Conservation (phyloP, 139 green algal species). For the Volvox africanus region DNA sequence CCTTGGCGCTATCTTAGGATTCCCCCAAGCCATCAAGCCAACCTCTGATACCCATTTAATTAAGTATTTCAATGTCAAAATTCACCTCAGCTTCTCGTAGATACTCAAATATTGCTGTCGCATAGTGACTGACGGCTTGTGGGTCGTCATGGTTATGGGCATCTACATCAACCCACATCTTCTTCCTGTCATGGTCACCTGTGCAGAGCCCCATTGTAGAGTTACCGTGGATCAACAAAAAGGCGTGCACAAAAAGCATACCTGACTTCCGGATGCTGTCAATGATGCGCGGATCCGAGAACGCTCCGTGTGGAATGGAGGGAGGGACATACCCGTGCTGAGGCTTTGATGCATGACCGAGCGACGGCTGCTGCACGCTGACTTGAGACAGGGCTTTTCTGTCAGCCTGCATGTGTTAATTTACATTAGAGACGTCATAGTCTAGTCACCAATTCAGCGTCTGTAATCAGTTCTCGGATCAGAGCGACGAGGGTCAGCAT, state of each 20-base stretch:
- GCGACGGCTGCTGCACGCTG: neutral
- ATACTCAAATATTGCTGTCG: constrained; percentile 82
- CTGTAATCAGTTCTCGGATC: neutral
- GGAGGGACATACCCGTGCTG: neutral
- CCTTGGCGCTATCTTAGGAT: too few species aligned
- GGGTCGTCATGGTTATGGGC: constrained; percentile 74
- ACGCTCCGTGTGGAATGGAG: neutral
- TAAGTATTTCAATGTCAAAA: too few species aligned
- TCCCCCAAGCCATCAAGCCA: too few species aligned
- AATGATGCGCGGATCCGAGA: constrained; percentile 43
- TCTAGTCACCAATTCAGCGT: neutral
- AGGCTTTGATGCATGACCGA: neutral
- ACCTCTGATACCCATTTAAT: too few species aligned
- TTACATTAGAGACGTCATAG: too few species aligned
- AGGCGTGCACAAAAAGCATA: neutral
- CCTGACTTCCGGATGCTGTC: constrained; percentile 30
- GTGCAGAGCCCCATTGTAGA: neutral
- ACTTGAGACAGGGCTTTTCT: neutral
- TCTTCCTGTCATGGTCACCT: constrained; percentile 22
- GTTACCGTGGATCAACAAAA: neutral
- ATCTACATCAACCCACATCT: constrained; percentile 83
- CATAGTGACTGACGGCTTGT: constrained; percentile 83
- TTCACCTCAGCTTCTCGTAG: constrained; percentile 73
- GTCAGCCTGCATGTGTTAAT: neutral
- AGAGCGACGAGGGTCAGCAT: neutral